Percentiles rank a stretch among this genome's conserved stretches.
Conservation (phyloP, 192 early-diverging fungal genomes). For the Coemansia pectinata region DNA sequence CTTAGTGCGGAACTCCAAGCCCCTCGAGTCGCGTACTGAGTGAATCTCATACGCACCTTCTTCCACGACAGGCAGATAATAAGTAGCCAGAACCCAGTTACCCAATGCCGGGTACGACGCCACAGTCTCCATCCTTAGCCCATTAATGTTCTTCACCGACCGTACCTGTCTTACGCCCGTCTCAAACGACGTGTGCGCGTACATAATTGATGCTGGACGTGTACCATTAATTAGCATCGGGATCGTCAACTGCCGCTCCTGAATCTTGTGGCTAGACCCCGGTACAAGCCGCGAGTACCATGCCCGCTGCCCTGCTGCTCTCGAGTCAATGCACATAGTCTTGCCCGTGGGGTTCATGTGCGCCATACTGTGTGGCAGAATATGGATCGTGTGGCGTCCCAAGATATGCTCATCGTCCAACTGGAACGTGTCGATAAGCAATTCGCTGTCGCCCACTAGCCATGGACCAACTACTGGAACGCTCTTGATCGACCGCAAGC, state of each 20-base stretch:
- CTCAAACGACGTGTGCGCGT: slow-evolving; percentile 43
- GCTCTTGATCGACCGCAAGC: slow-evolving; percentile 34
- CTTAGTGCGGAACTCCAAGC: slow-evolving; percentile 45
- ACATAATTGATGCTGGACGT: slow-evolving; percentile 36
- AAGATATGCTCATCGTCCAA: slow-evolving; percentile 52
- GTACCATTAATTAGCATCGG: slow-evolving; percentile 55
- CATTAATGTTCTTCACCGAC: slow-evolving; percentile 23
- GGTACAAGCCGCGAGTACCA: slow-evolving; percentile 31
- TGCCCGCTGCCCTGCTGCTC: not conserved
- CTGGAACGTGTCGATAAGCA: slow-evolving; percentile 49
- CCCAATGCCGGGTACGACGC: slow-evolving; percentile 38
- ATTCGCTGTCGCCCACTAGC: slow-evolving; percentile 51
- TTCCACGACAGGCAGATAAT: slow-evolving; percentile 35
- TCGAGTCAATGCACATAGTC: slow-evolving; percentile 34
- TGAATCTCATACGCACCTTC: slow-evolving; percentile 43
- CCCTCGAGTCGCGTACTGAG: slow-evolving; percentile 41
- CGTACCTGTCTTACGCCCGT: slow-evolving; percentile 35
- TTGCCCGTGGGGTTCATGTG: slow-evolving; percentile 45
- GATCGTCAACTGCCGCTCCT: slow-evolving; percentile 18
- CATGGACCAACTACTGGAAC: slow-evolving; percentile 45
- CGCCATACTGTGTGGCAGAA: slow-evolving; percentile 51
- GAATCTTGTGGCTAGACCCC: slow-evolving; percentile 1
- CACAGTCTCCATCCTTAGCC: slow-evolving; percentile 25
- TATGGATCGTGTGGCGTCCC: slow-evolving; percentile 53
- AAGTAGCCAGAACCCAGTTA: slow-evolving; percentile 48